A percentile compares a stretch with the other conserved stretches of the same genome.
Conservation (phyloP, 805 yeast genomes). For the Kurtzmaniella cleridarum region DNA sequence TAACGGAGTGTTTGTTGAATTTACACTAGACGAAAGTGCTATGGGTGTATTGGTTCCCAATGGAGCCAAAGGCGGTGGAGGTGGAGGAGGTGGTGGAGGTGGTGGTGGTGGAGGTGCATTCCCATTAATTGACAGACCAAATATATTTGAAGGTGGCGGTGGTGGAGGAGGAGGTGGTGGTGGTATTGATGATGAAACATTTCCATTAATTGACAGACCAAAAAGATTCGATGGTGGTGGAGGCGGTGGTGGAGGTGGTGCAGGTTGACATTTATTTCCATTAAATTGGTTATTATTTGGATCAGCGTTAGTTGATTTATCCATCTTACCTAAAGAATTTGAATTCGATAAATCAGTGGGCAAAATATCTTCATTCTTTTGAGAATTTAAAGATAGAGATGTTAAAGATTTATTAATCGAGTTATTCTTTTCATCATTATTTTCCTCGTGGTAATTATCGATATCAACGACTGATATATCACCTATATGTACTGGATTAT, state of each 20-base stretch:
- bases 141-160: constrained; percentile 6
- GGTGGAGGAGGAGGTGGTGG: constrained; percentile 14
- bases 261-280: neutral
- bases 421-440: neutral
- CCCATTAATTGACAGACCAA: neutral
- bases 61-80: constrained; percentile 11
- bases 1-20: neutral
- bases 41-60: too few relatives aligned
- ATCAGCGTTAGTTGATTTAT: too few relatives aligned
- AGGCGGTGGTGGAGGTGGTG: constrained; percentile 12
- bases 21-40: too few relatives aligned
- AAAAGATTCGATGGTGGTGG: constrained; percentile 9
- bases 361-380: too few relatives aligned
- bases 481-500: too few relatives aligned
- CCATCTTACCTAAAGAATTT: too few relatives aligned
- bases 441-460: too few relatives aligned
- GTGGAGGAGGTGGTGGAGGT: constrained; percentile 23
- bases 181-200: neutral
- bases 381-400: too few relatives aligned
- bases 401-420: too few relatives aligned
- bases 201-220: constrained; percentile 1
- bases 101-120: constrained; percentile 8
- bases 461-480: too few relatives aligned
- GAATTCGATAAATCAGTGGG: too few relatives aligned
- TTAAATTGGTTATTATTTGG: too few relatives aligned